Evolutionary conservation across 2,329 filamentous ascomycete species (phyloP), one percentile per base, ranked within the genome.

Genomic region (Fusarium xyrophilum): DNA sequence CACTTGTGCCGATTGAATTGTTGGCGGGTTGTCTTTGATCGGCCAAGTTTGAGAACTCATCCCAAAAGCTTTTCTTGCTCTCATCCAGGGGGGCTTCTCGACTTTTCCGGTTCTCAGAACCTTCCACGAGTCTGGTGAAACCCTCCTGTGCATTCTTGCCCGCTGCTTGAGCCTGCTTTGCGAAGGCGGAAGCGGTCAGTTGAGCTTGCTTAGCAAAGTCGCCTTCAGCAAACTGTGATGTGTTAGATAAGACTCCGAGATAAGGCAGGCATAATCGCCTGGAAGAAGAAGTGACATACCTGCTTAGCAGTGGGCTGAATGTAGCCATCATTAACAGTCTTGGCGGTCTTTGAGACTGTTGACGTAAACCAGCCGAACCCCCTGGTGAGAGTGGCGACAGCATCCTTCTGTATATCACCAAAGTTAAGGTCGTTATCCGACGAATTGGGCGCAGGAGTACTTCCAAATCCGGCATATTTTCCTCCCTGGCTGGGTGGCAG

Each of bases 291-390:
- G 40, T 35, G 11, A 12, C 71, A 65, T 84, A 93, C 91, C 87
- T 93, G 92, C 76, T 93, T 91, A 65, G 96, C 93, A 30, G 93
- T 96, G 13, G 96, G 96, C 80, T 97, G 93, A 56, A 99, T 93
- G 81, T 93, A 97, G 35, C 91, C 88, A 71, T 96, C 91, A 77
- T 97, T 97, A 27, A 97, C 91, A 19, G 88, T 92, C 83, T 97
- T 96, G 38, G 94, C 96, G 69, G 92, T 92, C 84, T 96, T 97
- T 28, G 89, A 89, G 42, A 98, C 93, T 15, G 93, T 93, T 35
- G 88, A 91, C 21, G 93, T 88, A 75, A 98, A 93, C 93, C 96
- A 98, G 12, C 95, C 95, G 74, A 98, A 96, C 0, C 95, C 92
- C 80, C 97, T 97, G 30, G 89, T 93, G 72, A 99, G 80, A 19